Evolutionary conservation across 1,284 basidiomycete genomes (phyloP), one percentile per base, ranked within the genome.

Genomic region (Trametes sp.): DNA sequence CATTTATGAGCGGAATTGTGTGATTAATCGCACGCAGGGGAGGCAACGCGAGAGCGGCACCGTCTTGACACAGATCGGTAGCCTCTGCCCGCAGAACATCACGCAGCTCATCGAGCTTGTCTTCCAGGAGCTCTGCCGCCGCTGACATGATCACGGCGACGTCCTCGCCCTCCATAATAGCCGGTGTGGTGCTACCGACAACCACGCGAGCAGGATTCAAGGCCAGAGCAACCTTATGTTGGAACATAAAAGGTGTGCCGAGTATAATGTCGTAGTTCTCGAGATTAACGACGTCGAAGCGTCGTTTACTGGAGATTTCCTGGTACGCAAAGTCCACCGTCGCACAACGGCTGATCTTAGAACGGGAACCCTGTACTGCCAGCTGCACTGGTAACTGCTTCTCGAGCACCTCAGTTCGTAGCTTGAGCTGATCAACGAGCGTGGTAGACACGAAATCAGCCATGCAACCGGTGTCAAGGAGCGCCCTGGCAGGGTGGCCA

Each of bases 401-500:
- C 0, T 50, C 59, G 0, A 78, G 50, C 2, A 64, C 60, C 0
- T 68, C 59, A 0, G 57, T 42, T 16, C 60, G 56, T 0, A 79
- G 8, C 0, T 69, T 63, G 0, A 81, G 56, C 53, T 80, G 77
- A 53, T 81, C 75, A 0, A 69, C 78, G 1, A 81, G 29, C 1
- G 63, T 74, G 0, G 74, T 74, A 2, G 77, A 81, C 54, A 83
- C 70, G 50, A 82, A 78, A 46, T 82, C 78, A 0, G 74, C 73
- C 2, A 80, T 66, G 0, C 77, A 82, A 0, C 78, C 78, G 0
- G 74, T 66, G 48, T 81, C 76, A 0, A 82, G 31, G 9, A 82
- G 56, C 0, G 76, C 77, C 0, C 68, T 42, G 0, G 68, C 69
- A 0, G 74, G 70, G 0, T 76, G 65, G 0, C 75, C 79, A 64